Conservation (phyloP, 2,329 filamentous ascomycete species). For the Dryadomyces quercus-mongolicae region DNA sequence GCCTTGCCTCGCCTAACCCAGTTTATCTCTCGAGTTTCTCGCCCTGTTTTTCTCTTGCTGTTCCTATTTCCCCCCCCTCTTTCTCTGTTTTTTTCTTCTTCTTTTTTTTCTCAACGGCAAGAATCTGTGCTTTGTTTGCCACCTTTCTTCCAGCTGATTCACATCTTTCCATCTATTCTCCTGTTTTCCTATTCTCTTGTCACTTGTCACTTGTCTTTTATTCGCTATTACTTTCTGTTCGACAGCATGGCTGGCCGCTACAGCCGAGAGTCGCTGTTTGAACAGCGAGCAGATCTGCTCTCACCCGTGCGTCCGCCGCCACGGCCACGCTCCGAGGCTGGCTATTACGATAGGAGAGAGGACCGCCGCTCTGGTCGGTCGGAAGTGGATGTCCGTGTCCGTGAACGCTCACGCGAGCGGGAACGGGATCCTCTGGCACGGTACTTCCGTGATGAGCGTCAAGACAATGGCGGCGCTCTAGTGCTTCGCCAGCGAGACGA, state of each 20-base stretch:
- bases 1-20: not conserved
- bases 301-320: not conserved
- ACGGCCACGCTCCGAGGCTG: slow-evolving; percentile 1
- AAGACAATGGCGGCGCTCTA: slow-evolving; percentile 34
- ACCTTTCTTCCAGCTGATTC: not conserved
- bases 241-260: slow-evolving; percentile 8
- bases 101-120: not conserved
- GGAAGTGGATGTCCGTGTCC: slow-evolving; percentile 17
- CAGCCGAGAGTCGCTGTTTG: slow-evolving; percentile 4
- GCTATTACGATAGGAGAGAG: not conserved
- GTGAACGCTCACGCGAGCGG: slow-evolving; percentile 29
- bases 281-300: slow-evolving; percentile 6
- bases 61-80: not conserved
- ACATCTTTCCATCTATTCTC: not conserved
- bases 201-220: not conserved
- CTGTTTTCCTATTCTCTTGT: not conserved
- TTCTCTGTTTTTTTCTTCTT: not conserved
- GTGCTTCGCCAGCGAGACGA: slow-evolving; percentile 40
- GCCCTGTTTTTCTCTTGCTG: not conserved
- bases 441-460: slow-evolving; percentile 37
- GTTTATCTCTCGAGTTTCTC: not conserved
- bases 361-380: not conserved
- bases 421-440: slow-evolving; percentile 31
- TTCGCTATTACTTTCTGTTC: too few relatives aligned
- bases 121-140: not conserved